Percentiles rank a stretch among this genome's conserved stretches.
Conservation (phyloP, 306 rosid species). For the Vigna hirtella region DNA sequence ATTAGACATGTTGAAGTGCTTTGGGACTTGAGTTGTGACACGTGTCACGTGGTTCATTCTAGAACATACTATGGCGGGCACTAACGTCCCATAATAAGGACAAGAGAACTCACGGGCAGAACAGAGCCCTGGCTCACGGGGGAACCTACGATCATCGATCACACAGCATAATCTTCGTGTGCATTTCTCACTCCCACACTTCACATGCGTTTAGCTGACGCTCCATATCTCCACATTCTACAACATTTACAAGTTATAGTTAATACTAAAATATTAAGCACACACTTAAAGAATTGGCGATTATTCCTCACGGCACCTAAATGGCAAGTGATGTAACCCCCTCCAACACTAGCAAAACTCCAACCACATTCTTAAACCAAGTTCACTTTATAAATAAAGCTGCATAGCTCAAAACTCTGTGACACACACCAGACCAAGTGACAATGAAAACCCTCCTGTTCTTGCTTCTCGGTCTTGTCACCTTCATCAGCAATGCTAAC, state of each 20-base stretch:
- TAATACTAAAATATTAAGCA: constrained; percentile 16
- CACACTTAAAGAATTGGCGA: constrained; percentile 4
- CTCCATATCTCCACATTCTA: not conserved
- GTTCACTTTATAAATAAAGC: constrained; percentile 38
- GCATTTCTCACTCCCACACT: constrained; percentile 14
- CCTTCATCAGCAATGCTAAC: constrained; percentile 26
- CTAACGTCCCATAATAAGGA: constrained; percentile 26
- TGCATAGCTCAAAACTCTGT: constrained; percentile 32
- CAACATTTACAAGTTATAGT: not conserved
- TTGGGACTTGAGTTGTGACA: constrained; percentile 18
- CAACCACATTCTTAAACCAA: constrained; percentile 16
- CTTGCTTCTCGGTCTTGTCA: constrained; percentile 28
- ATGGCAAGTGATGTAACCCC: constrained; percentile 2
- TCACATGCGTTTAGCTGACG: not conserved
- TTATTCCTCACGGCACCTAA: not conserved
- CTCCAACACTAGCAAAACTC: not conserved
- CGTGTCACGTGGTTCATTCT: constrained; percentile 37
- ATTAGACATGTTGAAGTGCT: not conserved
- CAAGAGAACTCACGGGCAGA: constrained; percentile 51
- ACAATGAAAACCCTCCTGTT: constrained; percentile 53
- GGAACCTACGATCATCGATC: constrained; percentile 35
- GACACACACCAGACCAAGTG: constrained; percentile 22
- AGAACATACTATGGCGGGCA: constrained; percentile 48
- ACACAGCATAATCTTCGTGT: constrained; percentile 2
- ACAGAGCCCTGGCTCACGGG: constrained; percentile 50